Conservation (phyloP, 140 eudicot species). For the Oenanthe javanica region DNA sequence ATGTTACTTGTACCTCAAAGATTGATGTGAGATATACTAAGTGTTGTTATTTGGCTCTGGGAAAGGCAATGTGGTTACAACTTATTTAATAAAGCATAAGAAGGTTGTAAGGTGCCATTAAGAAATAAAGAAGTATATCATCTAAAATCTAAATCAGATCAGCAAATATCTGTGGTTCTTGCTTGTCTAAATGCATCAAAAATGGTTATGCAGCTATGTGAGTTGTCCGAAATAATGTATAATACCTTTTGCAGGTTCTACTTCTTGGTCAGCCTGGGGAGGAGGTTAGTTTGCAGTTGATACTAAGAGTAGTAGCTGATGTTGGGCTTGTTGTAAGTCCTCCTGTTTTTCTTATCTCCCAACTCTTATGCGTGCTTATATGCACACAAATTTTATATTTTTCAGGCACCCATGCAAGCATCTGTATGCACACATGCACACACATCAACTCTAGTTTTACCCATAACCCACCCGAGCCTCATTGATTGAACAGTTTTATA, state of each 20-base stretch:
- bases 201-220: background rate
- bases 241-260: conserved; percentile 52
- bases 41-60: background rate
- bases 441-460: background rate
- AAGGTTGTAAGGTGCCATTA: background rate
- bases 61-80: background rate
- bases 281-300: conserved; percentile 78
- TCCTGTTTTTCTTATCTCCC: background rate
- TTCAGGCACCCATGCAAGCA: background rate
- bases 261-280: conserved; percentile 85
- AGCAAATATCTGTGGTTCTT: background rate
- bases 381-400: background rate
- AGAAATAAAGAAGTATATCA: background rate
- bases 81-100: background rate
- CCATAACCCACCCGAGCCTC: background rate
- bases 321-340: conserved; percentile 92
- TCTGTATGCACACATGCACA: background rate
- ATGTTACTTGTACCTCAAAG: background rate
- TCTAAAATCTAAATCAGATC: background rate
- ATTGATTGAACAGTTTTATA: background rate
- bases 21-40: background rate
- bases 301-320: conserved; percentile 93
- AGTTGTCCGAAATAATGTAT: background rate
- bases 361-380: background rate
- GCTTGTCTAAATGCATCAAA: background rate